Conservation (phyloP, 257 asterid species). For the Nemophila menziesii region DNA sequence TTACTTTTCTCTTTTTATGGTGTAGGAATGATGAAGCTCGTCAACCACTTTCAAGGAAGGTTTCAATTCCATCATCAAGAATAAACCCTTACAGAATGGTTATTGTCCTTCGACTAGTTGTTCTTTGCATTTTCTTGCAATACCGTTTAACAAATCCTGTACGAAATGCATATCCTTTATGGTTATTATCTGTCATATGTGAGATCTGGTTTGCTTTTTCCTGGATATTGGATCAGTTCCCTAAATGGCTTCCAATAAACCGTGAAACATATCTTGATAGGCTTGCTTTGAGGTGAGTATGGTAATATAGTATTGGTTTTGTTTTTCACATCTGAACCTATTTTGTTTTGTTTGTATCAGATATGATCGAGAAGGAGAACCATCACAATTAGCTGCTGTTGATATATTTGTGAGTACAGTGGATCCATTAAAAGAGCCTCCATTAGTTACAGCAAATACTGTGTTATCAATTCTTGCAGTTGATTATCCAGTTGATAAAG, state of each 20-base stretch:
- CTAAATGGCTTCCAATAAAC: conserved; percentile 95
- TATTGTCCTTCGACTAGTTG: conserved; percentile 75
- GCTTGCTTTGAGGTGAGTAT: conserved; percentile 75
- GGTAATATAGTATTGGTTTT: background rate
- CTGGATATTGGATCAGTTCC: conserved; percentile 99
- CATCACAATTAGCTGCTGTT: conserved; percentile 97
- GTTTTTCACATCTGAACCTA: background rate
- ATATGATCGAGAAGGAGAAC: conserved; percentile 96
- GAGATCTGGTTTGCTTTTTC: conserved; percentile 98
- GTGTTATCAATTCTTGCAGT: conserved; percentile 87
- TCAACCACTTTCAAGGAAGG: conserved; percentile 98
- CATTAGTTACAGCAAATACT: conserved; percentile 94
- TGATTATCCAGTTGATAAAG: conserved; percentile 96
- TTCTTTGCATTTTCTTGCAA: conserved; percentile 79
- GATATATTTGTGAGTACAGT: conserved; percentile 99
- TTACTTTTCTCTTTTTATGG: conserved; percentile 13
- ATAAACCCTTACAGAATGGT: conserved; percentile 98
- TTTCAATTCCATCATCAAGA: conserved; percentile 86
- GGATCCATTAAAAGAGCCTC: conserved; percentile 95
- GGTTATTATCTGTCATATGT: conserved; percentile 92
- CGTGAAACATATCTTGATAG: conserved; percentile 98
- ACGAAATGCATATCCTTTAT: conserved; percentile 73
- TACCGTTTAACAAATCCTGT: conserved; percentile 93
- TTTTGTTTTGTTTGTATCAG: conserved; percentile 29
- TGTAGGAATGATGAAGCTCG: conserved; percentile 97